Conservation (phyloP, 139 green algal genomes). For the Desmodesmus armatus region DNA sequence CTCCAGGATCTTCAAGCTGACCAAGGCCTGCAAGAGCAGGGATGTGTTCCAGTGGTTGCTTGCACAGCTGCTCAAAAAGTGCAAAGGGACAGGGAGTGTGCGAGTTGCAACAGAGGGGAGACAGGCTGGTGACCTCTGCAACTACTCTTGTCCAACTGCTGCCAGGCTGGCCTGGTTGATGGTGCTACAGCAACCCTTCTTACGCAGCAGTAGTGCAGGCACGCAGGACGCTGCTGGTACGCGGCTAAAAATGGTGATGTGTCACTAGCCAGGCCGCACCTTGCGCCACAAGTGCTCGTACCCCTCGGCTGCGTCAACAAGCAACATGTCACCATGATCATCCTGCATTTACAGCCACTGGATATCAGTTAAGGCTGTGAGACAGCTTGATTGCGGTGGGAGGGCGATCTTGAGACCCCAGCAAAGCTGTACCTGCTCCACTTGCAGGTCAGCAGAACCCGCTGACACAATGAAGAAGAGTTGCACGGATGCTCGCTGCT, state of each 20-base stretch:
- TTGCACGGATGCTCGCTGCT: not conserved
- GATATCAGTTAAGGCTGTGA: not conserved
- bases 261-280: conserved; percentile 33
- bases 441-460: not conserved
- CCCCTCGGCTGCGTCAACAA: conserved; percentile 57
- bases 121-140: no score
- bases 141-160: no score
- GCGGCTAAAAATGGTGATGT: no score
- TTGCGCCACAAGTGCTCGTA: conserved; percentile 70
- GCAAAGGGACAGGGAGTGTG: no score
- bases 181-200: no score
- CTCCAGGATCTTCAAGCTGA: conserved; percentile 37
- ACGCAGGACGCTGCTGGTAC: no score
- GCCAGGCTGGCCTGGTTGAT: no score
- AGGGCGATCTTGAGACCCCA: not conserved
- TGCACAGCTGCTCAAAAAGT: no score
- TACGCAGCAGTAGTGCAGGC: no score
- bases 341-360: conserved; percentile 37
- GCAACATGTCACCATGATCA: conserved; percentile 54
- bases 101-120: no score
- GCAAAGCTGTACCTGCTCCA: not conserved
- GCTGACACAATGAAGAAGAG: conserved; percentile 16
- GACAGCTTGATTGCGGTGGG: not conserved
- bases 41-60: not conserved
- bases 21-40: conserved; percentile 45